Evolutionary conservation across 441 rosid species (phyloP).

Genomic region (Arabidopsis lyrata): DNA sequence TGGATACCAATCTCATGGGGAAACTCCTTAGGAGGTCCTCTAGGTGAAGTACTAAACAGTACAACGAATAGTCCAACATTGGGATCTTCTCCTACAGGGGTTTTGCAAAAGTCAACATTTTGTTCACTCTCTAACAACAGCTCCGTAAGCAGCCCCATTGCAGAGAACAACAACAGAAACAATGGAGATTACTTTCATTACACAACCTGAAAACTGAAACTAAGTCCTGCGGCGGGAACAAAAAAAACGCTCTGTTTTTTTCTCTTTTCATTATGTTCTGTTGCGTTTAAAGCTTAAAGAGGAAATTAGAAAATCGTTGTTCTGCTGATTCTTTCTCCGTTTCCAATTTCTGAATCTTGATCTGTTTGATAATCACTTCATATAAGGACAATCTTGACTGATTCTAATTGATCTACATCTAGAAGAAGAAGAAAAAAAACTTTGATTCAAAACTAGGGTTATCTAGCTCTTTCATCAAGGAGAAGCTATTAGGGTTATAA

Average conservation of each 20-base stretch:
- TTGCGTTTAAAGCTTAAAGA: not conserved
- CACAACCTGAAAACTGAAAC: slow-evolving; percentile 37
- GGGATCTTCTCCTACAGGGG: slow-evolving; percentile 78
- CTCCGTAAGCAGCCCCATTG: slow-evolving; percentile 73
- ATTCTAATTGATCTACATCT: not conserved
- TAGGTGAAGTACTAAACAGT: slow-evolving; percentile 76
- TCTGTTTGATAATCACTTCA: not conserved
- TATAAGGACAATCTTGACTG: slow-evolving; percentile 21
- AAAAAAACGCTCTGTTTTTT: not conserved
- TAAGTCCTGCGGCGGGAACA: not conserved
- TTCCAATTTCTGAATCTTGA: slow-evolving; percentile 3
- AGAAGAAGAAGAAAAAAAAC: not conserved
- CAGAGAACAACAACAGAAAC: slow-evolving; percentile 52
- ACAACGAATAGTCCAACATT: slow-evolving; percentile 59
- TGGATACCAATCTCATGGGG: slow-evolving; percentile 84
- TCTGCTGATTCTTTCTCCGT: slow-evolving; percentile 4
- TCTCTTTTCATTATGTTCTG: not conserved
- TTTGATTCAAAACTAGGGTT: slow-evolving; percentile 1
- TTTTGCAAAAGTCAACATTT: slow-evolving; percentile 66
- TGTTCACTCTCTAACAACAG: slow-evolving; percentile 79
- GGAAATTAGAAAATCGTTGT: slow-evolving; percentile 21
- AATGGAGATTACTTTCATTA: slow-evolving; percentile 46
- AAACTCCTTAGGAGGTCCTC: slow-evolving; percentile 79
- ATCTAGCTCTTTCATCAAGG: not conserved
- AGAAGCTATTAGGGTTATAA: not conserved